Evolutionary conservation across 148 eudicot species (phyloP), one percentile per base, ranked within the genome.

Genomic region (Vaccinium darrowii): DNA sequence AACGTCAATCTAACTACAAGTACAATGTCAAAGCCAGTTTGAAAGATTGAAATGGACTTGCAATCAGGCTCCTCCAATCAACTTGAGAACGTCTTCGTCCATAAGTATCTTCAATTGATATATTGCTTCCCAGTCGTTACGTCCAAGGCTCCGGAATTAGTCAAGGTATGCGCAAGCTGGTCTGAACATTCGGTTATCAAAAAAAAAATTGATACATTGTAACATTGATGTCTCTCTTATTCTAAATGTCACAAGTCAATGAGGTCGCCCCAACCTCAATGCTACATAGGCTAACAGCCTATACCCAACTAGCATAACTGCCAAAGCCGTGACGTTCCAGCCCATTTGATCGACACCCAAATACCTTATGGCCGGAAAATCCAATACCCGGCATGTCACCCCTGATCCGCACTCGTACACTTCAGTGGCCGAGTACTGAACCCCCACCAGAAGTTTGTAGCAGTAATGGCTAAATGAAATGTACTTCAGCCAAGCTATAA

Each of bases 401-500:
- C 87, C 90, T 13, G 47, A 3, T 6, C 93, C 95, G 88, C 98
- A 94, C 12, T 90, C 90, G 69, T 93, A 92, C 39, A 88, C 77
- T 88, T 94, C 97, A 81, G 78, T 79, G 27, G 83, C 88, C 0
- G 88, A 76, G 84, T 93, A 96, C 81, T 96, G 98, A 12, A 93
- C 96, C 36, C 91, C 93, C 14, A 96, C 89, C 30, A 96, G 85
- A 73, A 96, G 97, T 89, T 93, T 92, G 79, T 96, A 96, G 56
- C 95, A 93, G 49, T 96, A 94, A 79, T 96, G 94, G 74, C 94
- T 92, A 49, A 94, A 91, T 0, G 95, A 93, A 0, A 92, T 12
- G 80, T 96, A 93, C 88, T 91, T 94, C 85, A 94, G 54, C 98
- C 98, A 96, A 21, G 88, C 88, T 0, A 96, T 90, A 76, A 94